Evolutionary conservation across 2,329 filamentous ascomycete species (phyloP), one percentile per base, ranked within the genome.

Genomic region (Teratosphaeria nubilosa): DNA sequence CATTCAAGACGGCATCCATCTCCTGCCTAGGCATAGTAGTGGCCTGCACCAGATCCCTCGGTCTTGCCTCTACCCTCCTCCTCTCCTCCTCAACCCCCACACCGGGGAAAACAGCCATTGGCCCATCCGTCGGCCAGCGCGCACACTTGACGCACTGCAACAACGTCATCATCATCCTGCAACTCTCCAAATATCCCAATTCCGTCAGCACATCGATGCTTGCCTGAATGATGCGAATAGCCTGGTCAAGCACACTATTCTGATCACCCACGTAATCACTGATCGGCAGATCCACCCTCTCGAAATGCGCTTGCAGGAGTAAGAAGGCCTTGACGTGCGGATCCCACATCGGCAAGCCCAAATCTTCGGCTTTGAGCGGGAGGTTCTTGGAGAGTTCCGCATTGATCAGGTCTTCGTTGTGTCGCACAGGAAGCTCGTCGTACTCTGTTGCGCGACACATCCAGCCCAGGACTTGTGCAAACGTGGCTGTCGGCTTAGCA

Each of bases 331-430:
- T 99, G 69, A 97, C 90, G 70, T 99, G 94, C 0, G 94, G 94
- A 76, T 99, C 94, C 94, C 94, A 99, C 86, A 99, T 88, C 1
- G 92, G 92, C 48, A 96, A 77, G 10, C 85, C 86, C 65, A 86
- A 80, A 20, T 75, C 72, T 20, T 84, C 81, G 5, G 80, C 82
- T 31, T 79, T 75, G 56, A 94, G 83, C 0, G 91, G 89, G 0
- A 99, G 77, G 62, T 91, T 90, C 59, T 85, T 83, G 6, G 91
- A 90, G 3, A 99, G 80, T 65, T 96, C 90, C 3, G 84, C 88
- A 70, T 99, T 99, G 78, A 99, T 91, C 51, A 99, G 83, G 70
- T 99, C 95, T 75, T 99, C 94, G 70, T 99, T 99, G 76, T 99
- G 94, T 5, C 94, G 90, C 25, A 99, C 94, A 0, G 94, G 94